Percentiles rank a stretch among this genome's conserved stretches.
Evolutionary conservation across 176 grass and related monocot species (phyloP).

Genomic region (Hsuehochloa calcarea): DNA sequence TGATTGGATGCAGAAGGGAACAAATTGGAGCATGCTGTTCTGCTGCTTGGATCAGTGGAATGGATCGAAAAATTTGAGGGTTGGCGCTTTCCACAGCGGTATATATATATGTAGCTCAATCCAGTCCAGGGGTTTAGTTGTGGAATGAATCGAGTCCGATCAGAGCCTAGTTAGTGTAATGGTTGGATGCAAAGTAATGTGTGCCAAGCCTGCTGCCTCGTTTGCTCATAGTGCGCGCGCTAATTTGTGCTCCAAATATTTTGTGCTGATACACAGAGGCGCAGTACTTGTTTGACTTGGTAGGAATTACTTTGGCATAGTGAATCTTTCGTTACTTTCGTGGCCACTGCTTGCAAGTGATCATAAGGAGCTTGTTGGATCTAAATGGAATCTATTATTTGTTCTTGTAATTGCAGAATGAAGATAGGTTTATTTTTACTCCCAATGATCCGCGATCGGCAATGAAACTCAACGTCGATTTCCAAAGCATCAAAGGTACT

Average conservation of each 20-base stretch:
- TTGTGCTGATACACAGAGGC: background rate
- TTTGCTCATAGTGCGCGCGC: background rate
- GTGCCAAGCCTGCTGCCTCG: background rate
- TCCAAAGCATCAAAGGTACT: conserved; percentile 85
- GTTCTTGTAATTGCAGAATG: conserved; percentile 51
- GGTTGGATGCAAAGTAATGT: background rate
- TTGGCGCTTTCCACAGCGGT: background rate
- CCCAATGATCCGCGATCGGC: conserved; percentile 78
- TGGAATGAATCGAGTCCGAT: background rate
- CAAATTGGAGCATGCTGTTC: background rate
- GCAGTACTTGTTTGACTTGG: background rate
- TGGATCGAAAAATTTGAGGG: background rate
- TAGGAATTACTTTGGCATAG: background rate
- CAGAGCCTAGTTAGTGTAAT: background rate
- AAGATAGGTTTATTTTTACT: conserved; percentile 69
- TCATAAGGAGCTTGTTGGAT: background rate
- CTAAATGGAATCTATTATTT: conserved; percentile 9
- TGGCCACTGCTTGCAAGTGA: background rate
- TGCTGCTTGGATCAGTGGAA: background rate
- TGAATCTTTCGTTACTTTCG: background rate
- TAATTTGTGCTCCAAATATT: background rate
- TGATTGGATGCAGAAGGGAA: background rate
- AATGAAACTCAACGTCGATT: conserved; percentile 89
- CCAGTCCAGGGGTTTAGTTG: background rate
- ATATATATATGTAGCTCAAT: background rate